Base-by-base conservation (phyloP, 352 stramenopile genomes). In the Peronospora belbahrii region DNA sequence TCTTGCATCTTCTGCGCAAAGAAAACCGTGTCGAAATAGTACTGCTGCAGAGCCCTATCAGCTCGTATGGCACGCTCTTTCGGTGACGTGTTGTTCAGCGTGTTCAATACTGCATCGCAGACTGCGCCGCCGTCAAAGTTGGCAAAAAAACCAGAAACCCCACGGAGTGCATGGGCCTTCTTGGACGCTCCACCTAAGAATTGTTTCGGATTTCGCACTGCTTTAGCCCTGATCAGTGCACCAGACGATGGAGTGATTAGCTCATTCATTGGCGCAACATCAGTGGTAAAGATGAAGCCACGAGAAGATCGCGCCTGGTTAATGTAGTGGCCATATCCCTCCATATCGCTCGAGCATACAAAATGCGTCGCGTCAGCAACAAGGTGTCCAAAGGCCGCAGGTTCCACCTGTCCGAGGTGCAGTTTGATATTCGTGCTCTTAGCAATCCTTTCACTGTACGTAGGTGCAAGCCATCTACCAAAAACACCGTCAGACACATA, bases 281-380 rank as follows among this genome's bases (percentile, higher is more conserved):
- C 59, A 0, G 73, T 74, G 2, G 70, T 64, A n/a, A 85, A 22
- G 15, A 85, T 70, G 7, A 83, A 42, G 0, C 47, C 70, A 6
- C 65, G 56, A 9, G 57, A 62, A 8, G 70, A 65, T 5, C 70
- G 65, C n/a, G 70, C 74, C 23, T 85, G 74, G 56, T 85, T 85
- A 42, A 83, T 83, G 49, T 85, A 85, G 56, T 83, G 74, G 7
- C 74, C 74, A 33, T 78, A 87, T 6, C 75, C 72, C 51, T 87
- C 75, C 40, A 70, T 57, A 15, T 56, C 15, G 39, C 75, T 87
- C 18, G 75, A 60, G 33, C 75, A 87, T 49, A 87, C 48, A 37
- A 85, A 78, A 38, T 71, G 74, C n/a, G 67, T 46, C 2, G 65
- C 44, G 23, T 84, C 59, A 2, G 66, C 67, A 45, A 87, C 56